Base-by-base conservation (phyloP, 148 eudicot species). In the Rhododendron mucronatum region DNA sequence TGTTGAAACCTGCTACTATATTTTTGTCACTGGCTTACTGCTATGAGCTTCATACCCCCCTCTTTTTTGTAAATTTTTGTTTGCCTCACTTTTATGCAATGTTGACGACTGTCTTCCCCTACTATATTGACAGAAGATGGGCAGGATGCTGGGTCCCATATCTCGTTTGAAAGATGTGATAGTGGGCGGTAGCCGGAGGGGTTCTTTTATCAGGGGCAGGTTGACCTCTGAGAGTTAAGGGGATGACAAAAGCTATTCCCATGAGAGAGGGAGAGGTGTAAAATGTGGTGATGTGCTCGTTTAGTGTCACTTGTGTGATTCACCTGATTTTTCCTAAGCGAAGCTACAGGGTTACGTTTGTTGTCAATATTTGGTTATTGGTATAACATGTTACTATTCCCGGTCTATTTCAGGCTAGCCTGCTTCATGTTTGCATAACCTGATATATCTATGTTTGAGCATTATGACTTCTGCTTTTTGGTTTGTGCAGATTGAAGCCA, bases 141-240 rank as follows among this genome's bases (percentile, higher is more conserved):
- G 90, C 85, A 88, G 88, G 90, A 87, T 90, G 84, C 77, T 91
- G 50, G 90, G 90, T 20, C 92, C 95, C 55, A 55, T 93, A 84
- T 84, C 95, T 41, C 91, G 94, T 79, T 86, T 93, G 51, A 93
- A 92, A 88, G 95, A 93, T 55, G 87, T 88, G 77, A 85, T 91
- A 53, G 89, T 90, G 15, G 93, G 95, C 57, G 93, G 94, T 51
- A 84, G 84, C 80, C 85, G 84, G 28, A 89, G 89, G 21, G 89
- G 89, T 81, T 87, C 91, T 35, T 79, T 86, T 85, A 63, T 88
- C 85, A 75, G 89, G 81, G 85, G 86, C 71, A 86, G 88, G 80
- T 83, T 86, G 50, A 83, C 90, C 28, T 50, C 86, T 0, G 90
- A 91, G 53, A 92, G 33, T 88, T 91, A 84, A 90, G 88, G 82